A percentile compares a stretch with the other conserved stretches of the same genome.
Evolutionary conservation across 2,329 filamentous ascomycete genomes (phyloP).

Genomic region (Fusarium sp.): DNA sequence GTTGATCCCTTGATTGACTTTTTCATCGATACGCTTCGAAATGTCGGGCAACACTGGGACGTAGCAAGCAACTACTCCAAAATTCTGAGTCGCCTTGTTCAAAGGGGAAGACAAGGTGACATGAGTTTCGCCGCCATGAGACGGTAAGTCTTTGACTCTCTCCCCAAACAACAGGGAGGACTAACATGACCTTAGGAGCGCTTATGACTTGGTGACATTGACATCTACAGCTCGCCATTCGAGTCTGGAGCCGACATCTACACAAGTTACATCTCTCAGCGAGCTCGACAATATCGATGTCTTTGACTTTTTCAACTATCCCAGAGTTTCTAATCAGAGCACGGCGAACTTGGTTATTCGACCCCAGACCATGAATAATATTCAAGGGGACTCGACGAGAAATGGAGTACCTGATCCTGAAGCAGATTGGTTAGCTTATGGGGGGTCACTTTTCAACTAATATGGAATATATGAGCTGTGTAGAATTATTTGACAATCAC

Average conservation of each 20-base stretch:
- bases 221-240: conserved; percentile 50
- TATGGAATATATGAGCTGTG: too few relatives aligned
- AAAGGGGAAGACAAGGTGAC: conserved; percentile 49
- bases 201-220: conserved; percentile 52
- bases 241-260: conserved; percentile 51
- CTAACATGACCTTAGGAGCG: conserved; percentile 45
- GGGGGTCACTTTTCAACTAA: conserved; percentile 17
- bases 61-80: conserved; percentile 56
- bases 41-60: conserved; percentile 57
- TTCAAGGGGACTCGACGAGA: conserved; percentile 3
- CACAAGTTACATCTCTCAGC: conserved; percentile 50
- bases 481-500: background rate
- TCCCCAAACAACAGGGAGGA: too few relatives aligned
- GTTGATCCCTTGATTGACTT: conserved; percentile 55
- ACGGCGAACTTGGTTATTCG: conserved; percentile 14
- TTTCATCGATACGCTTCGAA: conserved; percentile 54
- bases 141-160: conserved; percentile 43
- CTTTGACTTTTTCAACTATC: conserved; percentile 59
- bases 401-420: conserved; percentile 25
- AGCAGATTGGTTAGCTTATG: conserved; percentile 32
- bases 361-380: background rate
- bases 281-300: conserved; percentile 58
- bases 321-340: conserved; percentile 44
- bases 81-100: conserved; percentile 53
- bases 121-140: conserved; percentile 53